Percentiles rank a stretch among this genome's conserved stretches.
Evolutionary conservation across 805 yeast genomes (phyloP).

Genomic region (Candida chauliodis): DNA sequence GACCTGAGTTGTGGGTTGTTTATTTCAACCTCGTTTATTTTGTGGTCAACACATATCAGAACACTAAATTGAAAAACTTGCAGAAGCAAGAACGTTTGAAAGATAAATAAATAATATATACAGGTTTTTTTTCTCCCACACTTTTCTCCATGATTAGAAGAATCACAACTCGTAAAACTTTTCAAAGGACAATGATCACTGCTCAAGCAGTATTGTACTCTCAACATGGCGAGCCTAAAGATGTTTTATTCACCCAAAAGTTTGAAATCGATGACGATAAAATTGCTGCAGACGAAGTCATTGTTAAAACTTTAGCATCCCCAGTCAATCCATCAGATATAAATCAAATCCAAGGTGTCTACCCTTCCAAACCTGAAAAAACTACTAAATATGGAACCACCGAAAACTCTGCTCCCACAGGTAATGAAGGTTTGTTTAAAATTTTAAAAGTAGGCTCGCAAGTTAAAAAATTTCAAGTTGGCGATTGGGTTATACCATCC

Average conservation of each 20-base stretch:
- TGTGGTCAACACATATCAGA: constrained; percentile 59
- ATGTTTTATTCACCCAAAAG: constrained; percentile 50
- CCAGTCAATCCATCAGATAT: constrained; percentile 45
- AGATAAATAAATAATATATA: neutral
- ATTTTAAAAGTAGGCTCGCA: constrained; percentile 63
- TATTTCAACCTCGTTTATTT: constrained; percentile 58
- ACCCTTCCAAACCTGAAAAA: constrained; percentile 47
- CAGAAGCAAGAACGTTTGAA: constrained; percentile 13
- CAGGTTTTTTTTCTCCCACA: too few relatives aligned
- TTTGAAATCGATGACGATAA: constrained; percentile 47
- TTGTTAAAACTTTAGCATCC: constrained; percentile 36
- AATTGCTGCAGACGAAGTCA: constrained; percentile 31
- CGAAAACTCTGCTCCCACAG: constrained; percentile 75
- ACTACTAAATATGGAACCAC: constrained; percentile 51
- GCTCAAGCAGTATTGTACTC: constrained; percentile 68
- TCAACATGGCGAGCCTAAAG: constrained; percentile 63
- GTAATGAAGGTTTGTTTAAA: constrained; percentile 94
- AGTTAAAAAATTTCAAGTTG: constrained; percentile 48
- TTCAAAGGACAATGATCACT: constrained; percentile 35
- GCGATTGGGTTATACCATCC: constrained; percentile 87
- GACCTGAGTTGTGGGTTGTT: constrained; percentile 62
- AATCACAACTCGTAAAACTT: neutral
- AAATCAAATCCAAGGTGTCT: constrained; percentile 45
- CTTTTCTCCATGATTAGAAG: constrained; percentile 1
- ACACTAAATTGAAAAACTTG: constrained; percentile 47